Conservation (phyloP, 116 monocot species). For the Phalaenopsis hybrid region DNA sequence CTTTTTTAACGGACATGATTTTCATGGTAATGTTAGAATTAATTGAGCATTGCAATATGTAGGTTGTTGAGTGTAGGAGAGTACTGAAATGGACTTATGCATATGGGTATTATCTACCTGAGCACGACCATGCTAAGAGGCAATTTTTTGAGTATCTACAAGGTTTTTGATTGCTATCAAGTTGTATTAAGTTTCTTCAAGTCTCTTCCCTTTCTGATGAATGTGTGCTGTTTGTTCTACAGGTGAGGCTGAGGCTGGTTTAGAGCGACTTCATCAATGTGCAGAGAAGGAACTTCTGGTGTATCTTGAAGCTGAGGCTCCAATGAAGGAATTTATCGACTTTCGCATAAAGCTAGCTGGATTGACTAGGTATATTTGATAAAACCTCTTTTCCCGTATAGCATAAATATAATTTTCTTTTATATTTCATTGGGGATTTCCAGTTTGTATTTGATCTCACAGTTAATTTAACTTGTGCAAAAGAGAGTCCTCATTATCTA, state of each 20-base stretch:
- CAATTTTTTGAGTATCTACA: constrained; percentile 95
- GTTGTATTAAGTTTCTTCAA: background rate
- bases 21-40: background rate
- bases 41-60: constrained; percentile 11
- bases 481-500: too few species aligned
- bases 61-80: constrained; percentile 96
- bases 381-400: background rate
- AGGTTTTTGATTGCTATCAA: constrained; percentile 37
- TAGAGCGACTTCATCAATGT: constrained; percentile 96
- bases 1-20: background rate
- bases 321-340: constrained; percentile 83
- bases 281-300: constrained; percentile 90
- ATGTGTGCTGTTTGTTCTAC: constrained; percentile 6
- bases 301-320: constrained; percentile 57
- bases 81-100: constrained; percentile 98
- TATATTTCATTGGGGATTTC: too few species aligned
- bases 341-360: constrained; percentile 93
- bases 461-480: too few species aligned
- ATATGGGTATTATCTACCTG: constrained; percentile 90
- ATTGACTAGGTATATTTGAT: constrained; percentile 55
- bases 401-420: too few species aligned
- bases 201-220: background rate
- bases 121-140: constrained; percentile 80
- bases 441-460: too few species aligned
- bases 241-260: constrained; percentile 98